Evolutionary conservation across 163 green algal species (phyloP).

Genomic region (Chloroidium sp.): DNA sequence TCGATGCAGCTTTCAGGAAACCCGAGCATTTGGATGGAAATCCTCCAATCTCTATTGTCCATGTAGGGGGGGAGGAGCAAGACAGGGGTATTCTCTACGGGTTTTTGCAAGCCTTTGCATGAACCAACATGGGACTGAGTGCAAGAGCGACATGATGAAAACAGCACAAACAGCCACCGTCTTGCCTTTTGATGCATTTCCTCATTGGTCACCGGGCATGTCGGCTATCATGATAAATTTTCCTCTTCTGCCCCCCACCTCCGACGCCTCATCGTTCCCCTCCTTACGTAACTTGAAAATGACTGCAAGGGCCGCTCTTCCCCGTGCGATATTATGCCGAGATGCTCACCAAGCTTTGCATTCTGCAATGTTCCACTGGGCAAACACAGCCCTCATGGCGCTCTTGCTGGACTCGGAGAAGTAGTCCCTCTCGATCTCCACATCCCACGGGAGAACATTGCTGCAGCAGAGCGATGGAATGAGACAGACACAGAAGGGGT

Average conservation of each 20-base stretch:
- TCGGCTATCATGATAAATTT: background rate
- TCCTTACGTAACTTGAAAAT: background rate
- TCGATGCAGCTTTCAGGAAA: background rate
- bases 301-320: too few species aligned
- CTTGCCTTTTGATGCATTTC: background rate
- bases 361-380: slow-evolving; percentile 52
- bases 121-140: background rate
- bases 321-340: background rate
- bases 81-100: background rate
- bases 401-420: slow-evolving; percentile 47
- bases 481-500: background rate
- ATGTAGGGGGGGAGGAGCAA: background rate
- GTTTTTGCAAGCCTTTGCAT: background rate
- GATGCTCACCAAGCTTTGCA: slow-evolving; percentile 33
- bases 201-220: background rate
- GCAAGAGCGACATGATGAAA: background rate
- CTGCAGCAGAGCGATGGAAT: slow-evolving; percentile 14
- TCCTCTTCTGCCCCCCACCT: background rate
- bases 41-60: background rate
- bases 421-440: slow-evolving; percentile 57
- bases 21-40: background rate
- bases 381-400: slow-evolving; percentile 61
- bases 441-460: slow-evolving; percentile 71
- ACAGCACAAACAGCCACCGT: background rate
- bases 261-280: background rate